These are phyloP conservation scores for Aspergillus udagawae DNA, from an alignment of 2,329 filamentous ascomycete species.

Conservation along the genomic window DNA sequence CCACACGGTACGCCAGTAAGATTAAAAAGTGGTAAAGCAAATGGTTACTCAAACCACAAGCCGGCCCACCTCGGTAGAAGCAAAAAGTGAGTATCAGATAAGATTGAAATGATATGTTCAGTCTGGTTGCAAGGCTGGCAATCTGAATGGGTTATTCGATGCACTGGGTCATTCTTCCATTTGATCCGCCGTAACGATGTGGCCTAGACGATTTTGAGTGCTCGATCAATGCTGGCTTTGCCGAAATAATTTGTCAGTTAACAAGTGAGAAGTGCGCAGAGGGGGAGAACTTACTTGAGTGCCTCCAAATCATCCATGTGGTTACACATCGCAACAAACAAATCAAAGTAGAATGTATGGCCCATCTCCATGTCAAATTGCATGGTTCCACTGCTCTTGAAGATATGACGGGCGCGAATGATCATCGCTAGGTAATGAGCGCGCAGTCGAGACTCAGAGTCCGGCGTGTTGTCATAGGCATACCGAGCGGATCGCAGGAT, in stretches of 20 bases:
- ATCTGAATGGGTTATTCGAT: neutral
- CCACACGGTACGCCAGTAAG: constrained; percentile 21
- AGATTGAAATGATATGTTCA: constrained; percentile 22
- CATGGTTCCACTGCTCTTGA: constrained; percentile 98
- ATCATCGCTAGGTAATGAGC: constrained; percentile 97
- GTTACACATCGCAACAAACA: constrained; percentile 98
- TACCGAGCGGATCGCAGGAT: constrained; percentile 91
- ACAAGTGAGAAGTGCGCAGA: constrained; percentile 9
- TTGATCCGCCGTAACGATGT: neutral
- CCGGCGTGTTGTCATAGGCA: constrained; percentile 91
- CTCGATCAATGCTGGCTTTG: constrained; percentile 46
- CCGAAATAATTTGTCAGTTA: neutral
- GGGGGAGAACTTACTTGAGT: constrained; percentile 58
- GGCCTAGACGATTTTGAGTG: constrained; percentile 34
- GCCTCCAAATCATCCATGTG: constrained; percentile 95
- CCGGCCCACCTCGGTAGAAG: constrained; percentile 46
- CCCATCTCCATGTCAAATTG: constrained; percentile 97
- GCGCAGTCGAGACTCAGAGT: constrained; percentile 86
- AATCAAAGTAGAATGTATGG: constrained; percentile 93
- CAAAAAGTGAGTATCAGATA: constrained; percentile 33
- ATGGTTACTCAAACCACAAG: constrained; percentile 37
- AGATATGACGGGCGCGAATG: constrained; percentile 94
- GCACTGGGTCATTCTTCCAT: neutral
- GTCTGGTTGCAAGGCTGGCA: constrained; percentile 29
- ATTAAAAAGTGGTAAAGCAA: constrained; percentile 24